Percentiles rank a stretch among this genome's conserved stretches.
These are phyloP conservation scores for Oxytropis ochrocephala DNA, from an alignment of 306 rosid species.

Conservation along the genomic window DNA sequence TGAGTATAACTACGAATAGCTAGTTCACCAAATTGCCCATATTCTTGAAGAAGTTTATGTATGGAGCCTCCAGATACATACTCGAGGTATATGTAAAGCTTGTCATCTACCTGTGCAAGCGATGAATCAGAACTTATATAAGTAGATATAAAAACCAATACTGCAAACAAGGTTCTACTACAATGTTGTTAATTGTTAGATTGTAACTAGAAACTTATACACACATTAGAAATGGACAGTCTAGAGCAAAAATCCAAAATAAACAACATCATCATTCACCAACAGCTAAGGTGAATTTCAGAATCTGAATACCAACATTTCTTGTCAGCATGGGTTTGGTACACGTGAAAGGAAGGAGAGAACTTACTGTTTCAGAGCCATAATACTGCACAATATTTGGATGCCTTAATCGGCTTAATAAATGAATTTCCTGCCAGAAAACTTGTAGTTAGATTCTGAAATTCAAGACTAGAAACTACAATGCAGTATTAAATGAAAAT, in stretches of 20 bases:
- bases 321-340: no score
- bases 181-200: not conserved
- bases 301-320: constrained; percentile 5
- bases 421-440: constrained; percentile 74
- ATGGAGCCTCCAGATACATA: constrained; percentile 98
- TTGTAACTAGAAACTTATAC: constrained; percentile 9
- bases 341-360: no score
- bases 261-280: not conserved
- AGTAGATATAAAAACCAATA: constrained; percentile 5
- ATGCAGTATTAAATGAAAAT: not conserved
- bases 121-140: constrained; percentile 23
- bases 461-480: constrained; percentile 25
- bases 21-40: constrained; percentile 77
- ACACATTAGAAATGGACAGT: not conserved
- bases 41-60: constrained; percentile 91
- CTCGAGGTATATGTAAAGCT: constrained; percentile 86
- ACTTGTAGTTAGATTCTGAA: constrained; percentile 23
- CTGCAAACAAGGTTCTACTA: not conserved
- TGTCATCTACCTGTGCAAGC: constrained; percentile 73
- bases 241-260: not conserved
- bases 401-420: constrained; percentile 90
- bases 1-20: constrained; percentile 93
- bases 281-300: not conserved
- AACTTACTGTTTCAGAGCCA: constrained; percentile 86
- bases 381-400: constrained; percentile 95